A percentile compares a stretch with the other conserved stretches of the same genome.
These are phyloP conservation scores for Trypanosoma rangeli DNA, from an alignment of 208 protist species.

Conservation along the genomic window DNA sequence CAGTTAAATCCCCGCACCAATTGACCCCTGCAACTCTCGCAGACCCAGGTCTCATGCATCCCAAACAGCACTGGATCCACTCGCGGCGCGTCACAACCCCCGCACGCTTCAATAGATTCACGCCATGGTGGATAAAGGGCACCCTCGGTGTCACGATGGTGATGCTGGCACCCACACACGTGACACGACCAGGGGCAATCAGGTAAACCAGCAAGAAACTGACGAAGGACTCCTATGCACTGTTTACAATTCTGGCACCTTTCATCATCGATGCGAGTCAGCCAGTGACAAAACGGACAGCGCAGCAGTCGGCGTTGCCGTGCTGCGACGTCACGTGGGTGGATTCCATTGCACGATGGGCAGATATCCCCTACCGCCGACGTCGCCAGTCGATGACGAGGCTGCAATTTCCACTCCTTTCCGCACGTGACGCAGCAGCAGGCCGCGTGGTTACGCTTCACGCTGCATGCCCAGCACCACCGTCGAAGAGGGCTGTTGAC, in stretches of 20 bases:
- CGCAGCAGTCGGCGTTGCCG: constrained; percentile 17
- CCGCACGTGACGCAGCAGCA: constrained; percentile 26
- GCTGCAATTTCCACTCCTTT: constrained; percentile 11
- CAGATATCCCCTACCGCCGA: constrained; percentile 12
- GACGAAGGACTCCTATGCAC: constrained; percentile 4
- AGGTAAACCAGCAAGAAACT: constrained; percentile 31
- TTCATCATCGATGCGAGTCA: background rate
- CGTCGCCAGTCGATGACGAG: constrained; percentile 7
- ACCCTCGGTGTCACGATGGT: constrained; percentile 35
- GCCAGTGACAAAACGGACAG: constrained; percentile 24
- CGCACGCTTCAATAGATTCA: constrained; percentile 28
- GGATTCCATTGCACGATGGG: constrained; percentile 26
- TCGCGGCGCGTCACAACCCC: constrained; percentile 33
- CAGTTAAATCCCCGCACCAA: constrained; percentile 33
- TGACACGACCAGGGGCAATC: constrained; percentile 36
- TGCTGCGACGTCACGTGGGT: constrained; percentile 45
- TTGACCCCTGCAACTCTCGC: constrained; percentile 1
- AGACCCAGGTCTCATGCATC: constrained; percentile 26
- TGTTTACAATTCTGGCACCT: constrained; percentile 16
- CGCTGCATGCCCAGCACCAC: constrained; percentile 61
- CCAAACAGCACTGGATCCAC: constrained; percentile 38
- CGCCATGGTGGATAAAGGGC: constrained; percentile 39
- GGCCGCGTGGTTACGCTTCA: constrained; percentile 8
- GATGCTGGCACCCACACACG: constrained; percentile 30
- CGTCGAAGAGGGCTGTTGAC: constrained; percentile 38